A percentile compares a stretch with the other conserved stretches of the same genome.
Conservation (phyloP, 2,329 filamentous ascomycete genomes). For the Xylariaceae sp. region DNA sequence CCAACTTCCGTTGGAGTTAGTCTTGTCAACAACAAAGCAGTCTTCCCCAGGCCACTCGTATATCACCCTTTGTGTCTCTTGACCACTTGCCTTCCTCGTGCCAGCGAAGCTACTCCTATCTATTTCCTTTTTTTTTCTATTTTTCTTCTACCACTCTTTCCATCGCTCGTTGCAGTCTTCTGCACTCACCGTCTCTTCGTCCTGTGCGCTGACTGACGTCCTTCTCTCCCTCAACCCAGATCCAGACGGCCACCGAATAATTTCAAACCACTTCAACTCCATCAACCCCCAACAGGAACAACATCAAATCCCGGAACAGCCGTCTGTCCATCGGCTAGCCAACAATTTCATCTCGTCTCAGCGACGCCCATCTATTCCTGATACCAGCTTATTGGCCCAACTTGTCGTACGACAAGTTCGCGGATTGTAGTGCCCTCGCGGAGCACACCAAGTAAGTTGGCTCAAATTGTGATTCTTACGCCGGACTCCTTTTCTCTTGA, state of each 20-base stretch:
- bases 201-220: slow-evolving; percentile 28
- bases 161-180: slow-evolving; percentile 15
- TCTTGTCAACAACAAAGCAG: slow-evolving; percentile 30
- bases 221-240: slow-evolving; percentile 20
- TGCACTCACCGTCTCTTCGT: slow-evolving; percentile 19
- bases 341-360: slow-evolving; percentile 18
- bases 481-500: slow-evolving; percentile 9
- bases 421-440: slow-evolving; percentile 15
- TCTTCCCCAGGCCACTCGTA: slow-evolving; percentile 21
- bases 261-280: not conserved
- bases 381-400: slow-evolving; percentile 14
- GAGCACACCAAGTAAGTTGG: slow-evolving; percentile 26
- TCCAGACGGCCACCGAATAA: slow-evolving; percentile 22
- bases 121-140: not conserved
- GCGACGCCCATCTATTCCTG: slow-evolving; percentile 12
- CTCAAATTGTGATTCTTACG: not conserved
- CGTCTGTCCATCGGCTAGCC: slow-evolving; percentile 19
- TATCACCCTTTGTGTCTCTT: slow-evolving; percentile 27
- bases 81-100: slow-evolving; percentile 23
- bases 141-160: slow-evolving; percentile 22
- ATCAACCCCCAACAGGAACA: not conserved
- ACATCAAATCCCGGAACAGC: not conserved
- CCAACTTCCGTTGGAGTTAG: slow-evolving; percentile 25
- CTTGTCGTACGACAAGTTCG: slow-evolving; percentile 27
- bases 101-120: slow-evolving; percentile 27